phyloP scores from a whole-genome alignment of 2,329 filamentous ascomycete genomes.

The Graphiopsis chlorocephala region DNA sequence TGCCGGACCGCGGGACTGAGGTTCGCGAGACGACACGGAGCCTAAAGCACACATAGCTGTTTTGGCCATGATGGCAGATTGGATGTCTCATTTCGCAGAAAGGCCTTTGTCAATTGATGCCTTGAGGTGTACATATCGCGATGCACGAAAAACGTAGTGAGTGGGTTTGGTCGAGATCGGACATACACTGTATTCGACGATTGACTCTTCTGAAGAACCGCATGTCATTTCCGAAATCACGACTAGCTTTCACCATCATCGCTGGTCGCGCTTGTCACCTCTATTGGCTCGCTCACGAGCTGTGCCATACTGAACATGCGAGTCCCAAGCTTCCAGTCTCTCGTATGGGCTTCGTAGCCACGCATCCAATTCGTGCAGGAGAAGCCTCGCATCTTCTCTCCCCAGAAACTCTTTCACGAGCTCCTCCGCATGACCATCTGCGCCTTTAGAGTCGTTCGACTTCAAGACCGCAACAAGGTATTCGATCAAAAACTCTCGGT shows the following conservation, averaged over 20 bases:
- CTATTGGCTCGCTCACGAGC: background rate
- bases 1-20: no score
- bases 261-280: background rate
- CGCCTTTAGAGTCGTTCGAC: constrained; percentile 76
- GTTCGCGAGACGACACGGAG: no score
- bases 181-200: background rate
- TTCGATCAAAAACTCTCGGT: constrained; percentile 73
- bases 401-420: constrained; percentile 78
- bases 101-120: background rate
- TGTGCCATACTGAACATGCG: constrained; percentile 67
- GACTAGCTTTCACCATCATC: background rate
- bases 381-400: constrained; percentile 66
- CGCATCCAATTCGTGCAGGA: constrained; percentile 79
- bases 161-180: background rate
- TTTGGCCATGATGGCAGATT: background rate
- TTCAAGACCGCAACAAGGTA: constrained; percentile 83
- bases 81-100: background rate
- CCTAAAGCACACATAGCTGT: no score
- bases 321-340: constrained; percentile 75
- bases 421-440: constrained; percentile 73
- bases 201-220: background rate
- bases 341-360: constrained; percentile 80
- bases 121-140: background rate
- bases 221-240: background rate
- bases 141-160: background rate